A percentile compares a stretch with the other conserved stretches of the same genome.
These are phyloP conservation scores for Hypoxylon perforatum DNA, from an alignment of 495 filamentous ascomycete species.

Conservation along the genomic window DNA sequence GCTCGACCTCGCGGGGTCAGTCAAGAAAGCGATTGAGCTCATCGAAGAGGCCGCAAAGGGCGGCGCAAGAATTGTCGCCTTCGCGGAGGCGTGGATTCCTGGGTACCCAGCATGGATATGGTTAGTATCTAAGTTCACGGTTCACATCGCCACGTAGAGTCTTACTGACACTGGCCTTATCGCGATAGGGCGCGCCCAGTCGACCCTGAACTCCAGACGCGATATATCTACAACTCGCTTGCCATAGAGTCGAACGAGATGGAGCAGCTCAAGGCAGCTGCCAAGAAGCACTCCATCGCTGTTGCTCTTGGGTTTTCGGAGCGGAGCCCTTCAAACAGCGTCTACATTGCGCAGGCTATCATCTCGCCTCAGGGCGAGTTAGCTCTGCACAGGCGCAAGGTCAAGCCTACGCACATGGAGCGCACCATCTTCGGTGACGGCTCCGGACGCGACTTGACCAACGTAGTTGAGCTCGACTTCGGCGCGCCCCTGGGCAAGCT, in stretches of 20 bases:
- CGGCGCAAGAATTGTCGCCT: conserved; percentile 63
- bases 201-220: conserved; percentile 51
- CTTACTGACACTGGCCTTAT: conserved; percentile 1
- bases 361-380: conserved; percentile 61
- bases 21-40: conserved; percentile 62
- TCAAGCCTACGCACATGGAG: conserved; percentile 73
- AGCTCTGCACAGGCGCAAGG: conserved; percentile 60
- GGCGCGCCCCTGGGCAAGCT: conserved; percentile 47
- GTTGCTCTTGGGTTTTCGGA: conserved; percentile 68
- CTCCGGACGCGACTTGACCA: conserved; percentile 50
- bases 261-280: conserved; percentile 53
- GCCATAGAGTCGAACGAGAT: conserved; percentile 58
- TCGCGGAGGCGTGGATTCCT: conserved; percentile 66
- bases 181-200: conserved; percentile 54
- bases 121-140: conserved; percentile 46
- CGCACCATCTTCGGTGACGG: conserved; percentile 70
- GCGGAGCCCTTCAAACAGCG: conserved; percentile 50
- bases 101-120: conserved; percentile 71
- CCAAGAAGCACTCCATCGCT: conserved; percentile 55
- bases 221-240: conserved; percentile 64
- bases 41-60: conserved; percentile 64
- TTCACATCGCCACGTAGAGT: background rate
- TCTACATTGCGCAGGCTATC: conserved; percentile 69
- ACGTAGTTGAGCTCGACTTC: conserved; percentile 57
- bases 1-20: conserved; percentile 61